Conservation (phyloP, 306 rosid genomes). For the Astragalus membranaceus region DNA sequence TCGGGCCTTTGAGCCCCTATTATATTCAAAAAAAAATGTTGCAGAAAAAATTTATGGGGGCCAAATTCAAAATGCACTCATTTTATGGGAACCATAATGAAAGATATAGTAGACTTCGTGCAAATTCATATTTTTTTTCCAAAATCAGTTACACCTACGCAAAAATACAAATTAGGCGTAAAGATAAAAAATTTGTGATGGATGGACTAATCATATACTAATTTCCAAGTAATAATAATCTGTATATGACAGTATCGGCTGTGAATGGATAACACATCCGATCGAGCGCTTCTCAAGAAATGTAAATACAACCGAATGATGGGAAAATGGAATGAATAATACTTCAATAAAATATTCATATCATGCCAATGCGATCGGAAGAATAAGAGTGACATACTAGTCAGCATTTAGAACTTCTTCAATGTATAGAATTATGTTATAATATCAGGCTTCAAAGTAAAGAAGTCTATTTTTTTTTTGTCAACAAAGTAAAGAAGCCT, state of each 20-base stretch:
- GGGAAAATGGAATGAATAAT: no score
- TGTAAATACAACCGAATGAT: no score
- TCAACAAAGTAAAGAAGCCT: neutral
- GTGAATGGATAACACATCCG: neutral
- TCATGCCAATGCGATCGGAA: neutral
- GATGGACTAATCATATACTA: neutral
- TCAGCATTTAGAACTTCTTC: neutral
- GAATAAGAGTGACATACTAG: neutral
- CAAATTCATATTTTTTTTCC: neutral
- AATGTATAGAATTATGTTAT: constrained; percentile 5
- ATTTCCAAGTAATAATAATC: neutral
- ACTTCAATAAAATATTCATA: neutral
- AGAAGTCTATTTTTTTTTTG: no score
- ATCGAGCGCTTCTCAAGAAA: no score
- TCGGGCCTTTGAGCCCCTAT: no score
- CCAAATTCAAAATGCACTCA: no score
- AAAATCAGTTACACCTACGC: neutral
- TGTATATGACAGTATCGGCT: neutral
- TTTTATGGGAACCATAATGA: no score
- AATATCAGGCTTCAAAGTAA: constrained; percentile 5
- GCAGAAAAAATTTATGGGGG: no score
- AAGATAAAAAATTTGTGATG: neutral
- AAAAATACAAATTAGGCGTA: neutral
- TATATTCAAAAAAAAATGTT: no score
- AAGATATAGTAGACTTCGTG: neutral